Percentiles rank a stretch among this genome's conserved stretches.
These are phyloP conservation scores for Penicillium coprophilum DNA, from an alignment of 495 filamentous ascomycete genomes.

Conservation along the genomic window DNA sequence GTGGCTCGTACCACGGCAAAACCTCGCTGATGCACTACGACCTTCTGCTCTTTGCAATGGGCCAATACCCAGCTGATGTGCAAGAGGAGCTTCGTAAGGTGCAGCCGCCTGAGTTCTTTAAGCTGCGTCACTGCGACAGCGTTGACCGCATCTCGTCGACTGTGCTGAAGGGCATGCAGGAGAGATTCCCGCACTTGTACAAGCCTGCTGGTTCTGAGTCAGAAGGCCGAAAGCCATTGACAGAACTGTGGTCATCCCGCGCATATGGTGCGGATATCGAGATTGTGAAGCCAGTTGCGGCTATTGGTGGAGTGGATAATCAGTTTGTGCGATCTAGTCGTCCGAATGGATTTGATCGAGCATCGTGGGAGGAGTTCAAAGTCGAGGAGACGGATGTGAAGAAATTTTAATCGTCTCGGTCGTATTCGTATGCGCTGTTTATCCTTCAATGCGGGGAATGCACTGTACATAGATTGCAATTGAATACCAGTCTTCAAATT, in stretches of 20 bases:
- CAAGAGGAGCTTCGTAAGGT: constrained; percentile 54
- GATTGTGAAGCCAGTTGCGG: constrained; percentile 38
- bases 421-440: not conserved
- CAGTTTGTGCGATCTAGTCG: constrained; percentile 42
- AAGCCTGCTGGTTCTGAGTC: constrained; percentile 15
- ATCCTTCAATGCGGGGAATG: not conserved
- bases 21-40: constrained; percentile 69
- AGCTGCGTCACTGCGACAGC: constrained; percentile 65
- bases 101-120: constrained; percentile 60
- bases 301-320: constrained; percentile 43
- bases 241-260: constrained; percentile 43
- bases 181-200: constrained; percentile 44
- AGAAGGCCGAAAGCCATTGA: constrained; percentile 27
- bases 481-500: not conserved
- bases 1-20: constrained; percentile 65
- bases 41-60: constrained; percentile 62
- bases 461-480: not conserved
- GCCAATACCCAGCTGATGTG: constrained; percentile 56
- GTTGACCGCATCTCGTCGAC: constrained; percentile 70
- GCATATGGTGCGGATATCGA: constrained; percentile 43
- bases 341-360: constrained; percentile 40
- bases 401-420: constrained; percentile 15
- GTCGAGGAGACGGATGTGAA: constrained; percentile 28
- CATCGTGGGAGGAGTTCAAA: constrained; percentile 40
- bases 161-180: constrained; percentile 62